Conservation (phyloP, 2,329 filamentous ascomycete genomes). For the Aureobasidium lini region DNA sequence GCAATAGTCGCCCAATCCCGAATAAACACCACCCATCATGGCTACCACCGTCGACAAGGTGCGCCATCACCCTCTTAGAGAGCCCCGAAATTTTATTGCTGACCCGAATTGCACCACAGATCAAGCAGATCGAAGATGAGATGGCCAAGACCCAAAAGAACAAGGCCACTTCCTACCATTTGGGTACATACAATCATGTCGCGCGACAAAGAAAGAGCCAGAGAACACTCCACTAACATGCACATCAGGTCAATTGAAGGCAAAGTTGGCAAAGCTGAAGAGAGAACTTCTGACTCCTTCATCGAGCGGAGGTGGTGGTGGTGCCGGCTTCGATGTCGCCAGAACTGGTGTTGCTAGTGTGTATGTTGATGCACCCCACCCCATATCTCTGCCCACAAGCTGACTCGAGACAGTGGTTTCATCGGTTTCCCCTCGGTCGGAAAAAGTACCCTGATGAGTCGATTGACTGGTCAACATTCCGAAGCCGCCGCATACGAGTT, state of each 20-base stretch:
- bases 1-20: not conserved
- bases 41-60: slow-evolving; percentile 97
- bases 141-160: slow-evolving; percentile 98
- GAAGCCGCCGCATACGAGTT: slow-evolving; percentile 98
- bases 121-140: slow-evolving; percentile 95
- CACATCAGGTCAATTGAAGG: slow-evolving; percentile 70
- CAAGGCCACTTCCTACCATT: slow-evolving; percentile 87
- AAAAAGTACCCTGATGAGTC: slow-evolving; percentile 96
- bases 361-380: slow-evolving; percentile 31
- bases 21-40: slow-evolving; percentile 52
- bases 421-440: slow-evolving; percentile 98
- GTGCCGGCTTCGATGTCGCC: slow-evolving; percentile 90
- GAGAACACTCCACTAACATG: not conserved
- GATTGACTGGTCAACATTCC: slow-evolving; percentile 89
- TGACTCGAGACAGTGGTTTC: slow-evolving; percentile 52
- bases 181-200: slow-evolving; percentile 46
- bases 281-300: slow-evolving; percentile 84
- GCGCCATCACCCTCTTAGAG: not conserved
- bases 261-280: slow-evolving; percentile 96
- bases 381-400: not conserved
- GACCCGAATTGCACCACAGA: slow-evolving; percentile 47
- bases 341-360: slow-evolving; percentile 95
- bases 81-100: slow-evolving; percentile 27
- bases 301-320: slow-evolving; percentile 73
- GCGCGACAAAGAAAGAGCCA: not conserved